Conservation (phyloP, 1,284 basidiomycete species). For the Pterulicium gracile region DNA sequence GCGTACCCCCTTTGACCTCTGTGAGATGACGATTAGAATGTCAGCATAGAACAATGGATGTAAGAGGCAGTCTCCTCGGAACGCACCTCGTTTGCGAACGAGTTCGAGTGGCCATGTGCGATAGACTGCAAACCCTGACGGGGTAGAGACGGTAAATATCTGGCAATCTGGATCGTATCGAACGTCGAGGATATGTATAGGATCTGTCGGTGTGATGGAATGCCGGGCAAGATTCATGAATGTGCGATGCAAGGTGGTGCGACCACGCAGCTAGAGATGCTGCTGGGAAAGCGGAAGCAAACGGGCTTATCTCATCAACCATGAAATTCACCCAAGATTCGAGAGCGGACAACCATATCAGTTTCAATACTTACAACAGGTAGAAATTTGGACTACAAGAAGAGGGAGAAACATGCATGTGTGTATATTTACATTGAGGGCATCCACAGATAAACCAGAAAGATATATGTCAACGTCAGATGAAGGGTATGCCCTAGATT, state of each 20-base stretch:
- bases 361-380: no score
- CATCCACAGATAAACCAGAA: neutral
- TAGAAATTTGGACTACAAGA: neutral
- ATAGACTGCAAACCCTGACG: conserved; percentile 83
- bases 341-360: no score
- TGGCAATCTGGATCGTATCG: conserved; percentile 68
- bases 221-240: conserved; percentile 86
- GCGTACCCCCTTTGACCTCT: conserved; percentile 75
- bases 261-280: conserved; percentile 3
- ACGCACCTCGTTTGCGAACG: conserved; percentile 69
- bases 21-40: no score
- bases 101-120: conserved; percentile 68
- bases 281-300: neutral
- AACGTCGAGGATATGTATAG: conserved; percentile 69
- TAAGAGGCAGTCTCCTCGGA: conserved; percentile 1
- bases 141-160: conserved; percentile 78
- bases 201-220: conserved; percentile 71
- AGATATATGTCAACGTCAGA: no score
- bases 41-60: no score
- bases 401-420: neutral
- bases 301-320: neutral
- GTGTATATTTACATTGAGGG: conserved; percentile 1
- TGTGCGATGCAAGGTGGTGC: conserved; percentile 7
- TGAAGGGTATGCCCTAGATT: no score
- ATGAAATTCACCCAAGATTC: no score